phyloP scores from a whole-genome alignment of 2,329 filamentous ascomycete genomes.

The Epichloe scottii region DNA sequence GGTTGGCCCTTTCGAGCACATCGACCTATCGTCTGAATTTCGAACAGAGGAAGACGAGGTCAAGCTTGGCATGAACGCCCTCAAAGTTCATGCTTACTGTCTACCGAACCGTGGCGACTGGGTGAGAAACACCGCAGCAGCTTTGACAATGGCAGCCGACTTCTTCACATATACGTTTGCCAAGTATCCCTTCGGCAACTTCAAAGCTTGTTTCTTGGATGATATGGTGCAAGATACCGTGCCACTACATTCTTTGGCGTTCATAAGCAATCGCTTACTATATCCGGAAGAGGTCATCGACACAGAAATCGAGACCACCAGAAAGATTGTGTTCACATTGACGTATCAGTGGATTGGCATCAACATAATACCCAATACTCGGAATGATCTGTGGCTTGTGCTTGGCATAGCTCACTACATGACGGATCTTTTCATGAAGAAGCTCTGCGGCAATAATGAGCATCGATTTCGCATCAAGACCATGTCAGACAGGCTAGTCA shows the following conservation, averaged over 20 bases:
- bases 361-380: slow-evolving; percentile 73
- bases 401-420: slow-evolving; percentile 89
- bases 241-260: slow-evolving; percentile 68
- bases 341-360: slow-evolving; percentile 92
- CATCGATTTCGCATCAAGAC: slow-evolving; percentile 83
- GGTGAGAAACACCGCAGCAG: slow-evolving; percentile 74
- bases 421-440: slow-evolving; percentile 84
- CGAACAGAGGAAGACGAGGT: slow-evolving; percentile 86
- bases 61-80: slow-evolving; percentile 74
- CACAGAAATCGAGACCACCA: slow-evolving; percentile 67
- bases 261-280: slow-evolving; percentile 77
- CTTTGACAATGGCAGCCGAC: slow-evolving; percentile 79
- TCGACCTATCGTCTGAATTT: slow-evolving; percentile 74
- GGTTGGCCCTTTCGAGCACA: slow-evolving; percentile 86
- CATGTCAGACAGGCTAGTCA: slow-evolving; percentile 68
- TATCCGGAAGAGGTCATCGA: slow-evolving; percentile 81
- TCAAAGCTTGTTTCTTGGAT: slow-evolving; percentile 89
- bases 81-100: slow-evolving; percentile 86
- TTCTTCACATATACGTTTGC: slow-evolving; percentile 81
- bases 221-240: slow-evolving; percentile 67
- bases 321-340: slow-evolving; percentile 69
- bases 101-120: slow-evolving; percentile 72
- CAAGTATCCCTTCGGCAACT: slow-evolving; percentile 81
- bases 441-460: slow-evolving; percentile 86
- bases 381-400: slow-evolving; percentile 76